These are phyloP conservation scores for Lasiosphaeria ovina DNA, from an alignment of 495 filamentous ascomycete genomes.

Conservation along the genomic window DNA sequence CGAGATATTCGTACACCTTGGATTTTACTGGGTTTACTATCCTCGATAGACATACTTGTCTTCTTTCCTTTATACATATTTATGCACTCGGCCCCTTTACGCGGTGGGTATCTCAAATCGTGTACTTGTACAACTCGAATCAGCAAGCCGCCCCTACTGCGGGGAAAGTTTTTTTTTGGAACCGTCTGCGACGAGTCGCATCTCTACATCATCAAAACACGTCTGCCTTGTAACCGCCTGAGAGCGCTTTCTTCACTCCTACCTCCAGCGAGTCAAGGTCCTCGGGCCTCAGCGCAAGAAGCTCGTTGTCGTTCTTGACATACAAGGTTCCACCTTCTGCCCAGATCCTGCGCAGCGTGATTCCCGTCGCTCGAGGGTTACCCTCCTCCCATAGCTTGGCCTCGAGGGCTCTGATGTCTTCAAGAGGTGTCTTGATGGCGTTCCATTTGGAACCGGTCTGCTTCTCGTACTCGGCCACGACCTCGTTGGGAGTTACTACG, in stretches of 20 bases:
- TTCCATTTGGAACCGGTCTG: conserved; percentile 58
- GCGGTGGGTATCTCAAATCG: too few relatives aligned
- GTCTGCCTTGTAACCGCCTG: conserved; percentile 30
- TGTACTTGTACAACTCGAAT: too few relatives aligned
- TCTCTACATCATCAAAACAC: conserved; percentile 20
- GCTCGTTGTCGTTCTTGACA: conserved; percentile 61
- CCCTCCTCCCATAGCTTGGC: conserved; percentile 53
- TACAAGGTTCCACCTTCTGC: conserved; percentile 70
- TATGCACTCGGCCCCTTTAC: too few relatives aligned
- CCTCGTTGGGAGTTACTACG: conserved; percentile 58
- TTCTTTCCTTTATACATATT: too few relatives aligned
- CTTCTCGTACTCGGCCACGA: conserved; percentile 63
- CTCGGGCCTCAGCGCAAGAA: conserved; percentile 47
- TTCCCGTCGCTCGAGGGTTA: conserved; percentile 50
- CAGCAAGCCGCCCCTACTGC: too few relatives aligned
- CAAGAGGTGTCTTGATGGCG: conserved; percentile 53
- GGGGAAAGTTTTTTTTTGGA: background rate
- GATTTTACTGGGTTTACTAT: too few relatives aligned
- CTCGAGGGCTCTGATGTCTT: conserved; percentile 53
- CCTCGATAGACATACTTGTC: too few relatives aligned
- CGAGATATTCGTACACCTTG: too few relatives aligned
- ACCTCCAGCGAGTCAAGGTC: conserved; percentile 50
- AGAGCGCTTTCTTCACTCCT: conserved; percentile 42
- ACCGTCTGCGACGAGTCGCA: background rate
- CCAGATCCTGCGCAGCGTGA: conserved; percentile 68